Percentiles rank a stretch among this genome's conserved stretches.
Conservation (phyloP, 345 rosid species). For the Citrus mangshanensis region DNA sequence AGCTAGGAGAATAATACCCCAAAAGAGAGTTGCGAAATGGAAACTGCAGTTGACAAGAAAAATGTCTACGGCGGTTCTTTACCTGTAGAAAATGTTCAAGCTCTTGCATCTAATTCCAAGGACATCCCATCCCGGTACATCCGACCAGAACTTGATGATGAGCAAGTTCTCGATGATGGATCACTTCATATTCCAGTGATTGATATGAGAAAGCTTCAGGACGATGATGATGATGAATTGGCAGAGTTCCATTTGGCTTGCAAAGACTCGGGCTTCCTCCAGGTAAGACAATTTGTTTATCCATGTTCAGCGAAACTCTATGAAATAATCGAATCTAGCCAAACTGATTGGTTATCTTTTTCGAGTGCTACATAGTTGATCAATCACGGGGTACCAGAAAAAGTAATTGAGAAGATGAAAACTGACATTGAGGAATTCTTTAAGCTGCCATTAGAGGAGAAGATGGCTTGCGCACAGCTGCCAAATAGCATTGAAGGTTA, state of each 20-base stretch:
- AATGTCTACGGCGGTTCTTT: constrained; percentile 25
- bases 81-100: constrained; percentile 29
- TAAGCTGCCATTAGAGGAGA: constrained; percentile 36
- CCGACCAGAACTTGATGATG: constrained; percentile 23
- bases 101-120: constrained; percentile 7
- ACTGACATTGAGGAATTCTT: constrained; percentile 35
- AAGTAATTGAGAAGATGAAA: constrained; percentile 39
- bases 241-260: constrained; percentile 49
- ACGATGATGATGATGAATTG: constrained; percentile 25
- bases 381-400: constrained; percentile 33
- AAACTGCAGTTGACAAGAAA: background rate
- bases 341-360: background rate
- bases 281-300: constrained; percentile 27
- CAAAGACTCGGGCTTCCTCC: constrained; percentile 59
- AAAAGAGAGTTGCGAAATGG: constrained; percentile 1
- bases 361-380: constrained; percentile 25
- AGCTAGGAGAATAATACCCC: too few species aligned
- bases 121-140: constrained; percentile 32
- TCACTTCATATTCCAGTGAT: constrained; percentile 37
- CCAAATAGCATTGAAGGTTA: constrained; percentile 45
- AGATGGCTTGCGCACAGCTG: constrained; percentile 32
- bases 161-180: constrained; percentile 9
- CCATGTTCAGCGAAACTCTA: too few species aligned
- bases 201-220: constrained; percentile 33
- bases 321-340: too few species aligned